A percentile compares a stretch with the other conserved stretches of the same genome.
Conservation (phyloP, 2,329 filamentous ascomycete genomes). For the Cercospora beticola region DNA sequence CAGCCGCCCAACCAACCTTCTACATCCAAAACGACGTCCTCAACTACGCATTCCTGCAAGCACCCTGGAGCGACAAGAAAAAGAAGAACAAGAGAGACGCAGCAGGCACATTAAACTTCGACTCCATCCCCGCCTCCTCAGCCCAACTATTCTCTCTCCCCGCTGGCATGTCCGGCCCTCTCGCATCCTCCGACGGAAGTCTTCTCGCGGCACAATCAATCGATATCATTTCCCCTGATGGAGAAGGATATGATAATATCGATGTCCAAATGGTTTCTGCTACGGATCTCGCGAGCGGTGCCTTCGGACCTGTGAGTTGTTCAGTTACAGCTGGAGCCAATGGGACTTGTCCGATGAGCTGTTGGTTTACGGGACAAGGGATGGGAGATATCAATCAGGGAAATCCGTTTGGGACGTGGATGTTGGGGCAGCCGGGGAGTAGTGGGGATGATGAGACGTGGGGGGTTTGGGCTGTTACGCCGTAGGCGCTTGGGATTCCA, state of each 20-base stretch:
- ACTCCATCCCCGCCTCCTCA: neutral
- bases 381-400: neutral
- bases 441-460: neutral
- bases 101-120: constrained; percentile 3
- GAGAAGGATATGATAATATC: neutral
- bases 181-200: neutral
- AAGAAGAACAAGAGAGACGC: neutral
- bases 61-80: neutral
- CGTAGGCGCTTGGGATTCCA: neutral
- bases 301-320: neutral
- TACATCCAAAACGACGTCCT: constrained; percentile 8
- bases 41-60: constrained; percentile 1
- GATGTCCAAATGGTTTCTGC: neutral
- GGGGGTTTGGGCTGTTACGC: constrained; percentile 1
- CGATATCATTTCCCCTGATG: neutral
- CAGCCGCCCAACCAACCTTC: constrained; percentile 2
- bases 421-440: neutral
- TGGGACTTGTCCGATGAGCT: constrained; percentile 3
- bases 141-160: constrained; percentile 10
- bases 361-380: neutral
- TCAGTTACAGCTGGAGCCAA: neutral
- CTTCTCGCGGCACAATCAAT: constrained; percentile 1
- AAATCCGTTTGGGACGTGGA: constrained; percentile 1
- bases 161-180: neutral
- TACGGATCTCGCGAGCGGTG: neutral